These are phyloP conservation scores for Rugosomyces carneus DNA, from an alignment of 1,284 basidiomycete species.

Conservation along the genomic window DNA sequence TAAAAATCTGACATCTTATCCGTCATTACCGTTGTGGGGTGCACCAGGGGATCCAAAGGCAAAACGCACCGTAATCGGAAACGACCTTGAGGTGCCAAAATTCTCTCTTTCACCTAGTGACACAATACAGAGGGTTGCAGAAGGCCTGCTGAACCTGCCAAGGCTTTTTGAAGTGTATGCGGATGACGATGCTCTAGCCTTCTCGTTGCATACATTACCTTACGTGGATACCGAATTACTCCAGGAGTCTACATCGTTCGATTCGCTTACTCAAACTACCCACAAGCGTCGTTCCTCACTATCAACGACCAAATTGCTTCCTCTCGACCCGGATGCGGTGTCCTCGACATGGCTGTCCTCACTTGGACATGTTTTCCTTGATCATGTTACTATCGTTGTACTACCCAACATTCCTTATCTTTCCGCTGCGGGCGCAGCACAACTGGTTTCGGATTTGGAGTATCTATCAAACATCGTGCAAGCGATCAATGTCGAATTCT, in stretches of 20 bases:
- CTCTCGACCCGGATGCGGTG: conserved; percentile 66
- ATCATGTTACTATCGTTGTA: conserved; percentile 62
- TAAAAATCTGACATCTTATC: conserved; percentile 69
- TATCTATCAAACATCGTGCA: conserved; percentile 90
- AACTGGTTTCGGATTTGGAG: conserved; percentile 83
- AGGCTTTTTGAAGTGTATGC: conserved; percentile 92
- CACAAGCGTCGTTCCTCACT: conserved; percentile 34
- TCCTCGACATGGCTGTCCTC: conserved; percentile 88
- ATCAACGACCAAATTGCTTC: conserved; percentile 27
- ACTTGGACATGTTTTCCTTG: conserved; percentile 74
- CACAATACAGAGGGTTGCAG: conserved; percentile 83
- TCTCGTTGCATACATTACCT: conserved; percentile 81
- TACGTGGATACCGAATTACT: conserved; percentile 52
- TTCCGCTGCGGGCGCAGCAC: conserved; percentile 64
- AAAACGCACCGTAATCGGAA: conserved; percentile 33
- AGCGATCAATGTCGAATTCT: conserved; percentile 82
- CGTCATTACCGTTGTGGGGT: conserved; percentile 66
- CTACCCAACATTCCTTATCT: conserved; percentile 60
- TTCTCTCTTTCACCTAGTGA: conserved; percentile 93
- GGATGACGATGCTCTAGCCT: conserved; percentile 85
- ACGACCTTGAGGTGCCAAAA: conserved; percentile 80
- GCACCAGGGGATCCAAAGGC: conserved; percentile 40
- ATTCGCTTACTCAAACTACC: conserved; percentile 22
- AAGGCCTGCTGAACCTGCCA: conserved; percentile 90
- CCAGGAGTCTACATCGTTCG: conserved; percentile 34